Conservation (phyloP, 2,329 filamentous ascomycete species). For the Talaromyces sp. region DNA sequence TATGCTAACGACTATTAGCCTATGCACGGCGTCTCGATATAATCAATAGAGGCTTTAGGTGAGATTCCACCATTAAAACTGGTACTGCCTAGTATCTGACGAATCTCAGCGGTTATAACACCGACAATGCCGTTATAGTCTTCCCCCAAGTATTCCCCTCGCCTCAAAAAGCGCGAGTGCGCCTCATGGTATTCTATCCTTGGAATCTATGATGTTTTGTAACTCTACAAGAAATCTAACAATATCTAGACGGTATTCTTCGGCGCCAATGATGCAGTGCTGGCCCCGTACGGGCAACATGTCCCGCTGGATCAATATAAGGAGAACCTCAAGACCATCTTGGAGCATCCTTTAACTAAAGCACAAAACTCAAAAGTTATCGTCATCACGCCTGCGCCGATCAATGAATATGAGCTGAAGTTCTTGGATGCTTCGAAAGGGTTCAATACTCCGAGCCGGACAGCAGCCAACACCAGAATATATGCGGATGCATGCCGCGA, state of each 20-base stretch:
- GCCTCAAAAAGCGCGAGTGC: conserved; percentile 47
- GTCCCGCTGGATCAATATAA: conserved; percentile 71
- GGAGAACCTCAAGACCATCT: conserved; percentile 63
- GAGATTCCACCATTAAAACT: conserved; percentile 11
- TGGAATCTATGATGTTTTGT: background rate
- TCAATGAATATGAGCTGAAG: conserved; percentile 67
- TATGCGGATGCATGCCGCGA: conserved; percentile 63
- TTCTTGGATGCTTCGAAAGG: conserved; percentile 45
- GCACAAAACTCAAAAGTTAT: conserved; percentile 71
- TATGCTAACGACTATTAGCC: conserved; percentile 19
- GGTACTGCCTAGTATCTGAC: conserved; percentile 3
- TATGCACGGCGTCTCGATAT: conserved; percentile 64
- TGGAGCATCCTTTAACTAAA: conserved; percentile 63
- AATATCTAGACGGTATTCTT: conserved; percentile 65
- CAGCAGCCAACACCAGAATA: conserved; percentile 54
- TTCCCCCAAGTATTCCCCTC: conserved; percentile 66
- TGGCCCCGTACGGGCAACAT: conserved; percentile 65
- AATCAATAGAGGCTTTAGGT: conserved; percentile 77
- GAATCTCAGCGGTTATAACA: conserved; percentile 66
- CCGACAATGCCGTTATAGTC: conserved; percentile 63
- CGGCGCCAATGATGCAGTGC: conserved; percentile 82
- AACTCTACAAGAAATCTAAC: background rate
- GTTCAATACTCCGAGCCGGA: conserved; percentile 47
- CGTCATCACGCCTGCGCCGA: conserved; percentile 69
- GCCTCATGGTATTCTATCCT: conserved; percentile 28